These are phyloP conservation scores for Fusarium robinianum DNA, from an alignment of 2,329 filamentous ascomycete genomes.

Conservation along the genomic window DNA sequence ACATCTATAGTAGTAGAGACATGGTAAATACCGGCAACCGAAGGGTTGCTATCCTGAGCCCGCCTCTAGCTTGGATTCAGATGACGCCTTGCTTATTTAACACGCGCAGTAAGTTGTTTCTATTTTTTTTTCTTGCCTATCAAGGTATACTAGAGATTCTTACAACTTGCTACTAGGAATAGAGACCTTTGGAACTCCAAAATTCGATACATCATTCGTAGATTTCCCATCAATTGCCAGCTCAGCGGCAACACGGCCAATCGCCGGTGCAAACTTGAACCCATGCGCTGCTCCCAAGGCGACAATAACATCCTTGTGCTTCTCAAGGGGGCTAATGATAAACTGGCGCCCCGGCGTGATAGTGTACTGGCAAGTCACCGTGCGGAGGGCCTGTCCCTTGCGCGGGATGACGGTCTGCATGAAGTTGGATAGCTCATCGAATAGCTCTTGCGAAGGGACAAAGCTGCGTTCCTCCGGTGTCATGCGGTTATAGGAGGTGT, in stretches of 20 bases:
- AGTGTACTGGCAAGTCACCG: constrained; percentile 35
- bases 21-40: no score
- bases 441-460: constrained; percentile 8
- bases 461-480: constrained; percentile 21
- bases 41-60: no score
- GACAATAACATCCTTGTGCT: constrained; percentile 22
- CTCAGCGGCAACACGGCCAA: constrained; percentile 33
- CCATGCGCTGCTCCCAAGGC: constrained; percentile 30
- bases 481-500: constrained; percentile 23
- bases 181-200: constrained; percentile 26
- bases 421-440: constrained; percentile 10
- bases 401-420: constrained; percentile 15
- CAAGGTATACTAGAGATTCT: no score
- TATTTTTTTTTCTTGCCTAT: no score
- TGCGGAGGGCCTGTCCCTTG: constrained; percentile 22
- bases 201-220: constrained; percentile 24
- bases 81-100: no score
- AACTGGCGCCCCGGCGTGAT: constrained; percentile 34
- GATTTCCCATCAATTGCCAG: constrained; percentile 33
- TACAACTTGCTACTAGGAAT: no score
- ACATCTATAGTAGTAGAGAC: no score
- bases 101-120: no score
- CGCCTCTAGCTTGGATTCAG: no score
- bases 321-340: constrained; percentile 26
- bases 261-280: constrained; percentile 35